Conservation (phyloP, 2,329 filamentous ascomycete genomes). For the Trichoderma sp. region DNA sequence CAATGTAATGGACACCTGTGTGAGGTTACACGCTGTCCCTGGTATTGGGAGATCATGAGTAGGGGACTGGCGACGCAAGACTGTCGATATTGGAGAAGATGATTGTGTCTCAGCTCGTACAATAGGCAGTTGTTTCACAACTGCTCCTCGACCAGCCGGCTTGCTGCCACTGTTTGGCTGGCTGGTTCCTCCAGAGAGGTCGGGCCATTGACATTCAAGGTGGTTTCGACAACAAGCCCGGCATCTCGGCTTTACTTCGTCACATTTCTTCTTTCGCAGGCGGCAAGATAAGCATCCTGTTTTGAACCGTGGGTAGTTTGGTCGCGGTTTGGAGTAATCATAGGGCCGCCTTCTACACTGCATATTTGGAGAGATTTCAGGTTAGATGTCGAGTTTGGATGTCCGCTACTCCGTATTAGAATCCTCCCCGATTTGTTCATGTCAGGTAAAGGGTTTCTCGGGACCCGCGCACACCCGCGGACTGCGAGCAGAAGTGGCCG, state of each 20-base stretch:
- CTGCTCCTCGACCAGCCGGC: not conserved
- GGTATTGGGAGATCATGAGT: not conserved
- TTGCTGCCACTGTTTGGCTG: not conserved
- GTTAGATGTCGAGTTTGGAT: not conserved
- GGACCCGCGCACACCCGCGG: too few species aligned
- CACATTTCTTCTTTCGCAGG: constrained; percentile 41
- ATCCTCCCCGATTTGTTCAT: not conserved
- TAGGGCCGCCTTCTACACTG: constrained; percentile 6
- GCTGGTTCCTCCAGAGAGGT: not conserved
- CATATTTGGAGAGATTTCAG: not conserved
- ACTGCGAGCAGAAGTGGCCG: not conserved
- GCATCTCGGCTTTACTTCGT: constrained; percentile 38
- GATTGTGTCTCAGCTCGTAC: not conserved
- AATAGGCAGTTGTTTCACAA: not conserved
- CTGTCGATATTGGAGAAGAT: not conserved
- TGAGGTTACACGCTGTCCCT: not conserved
- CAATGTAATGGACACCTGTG: not conserved
- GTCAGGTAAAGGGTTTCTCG: not conserved
- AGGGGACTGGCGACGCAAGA: not conserved
- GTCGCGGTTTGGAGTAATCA: constrained; percentile 21
- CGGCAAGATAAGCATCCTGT: constrained; percentile 41
- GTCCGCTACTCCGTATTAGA: not conserved
- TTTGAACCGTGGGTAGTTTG: not conserved
- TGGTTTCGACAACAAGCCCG: constrained; percentile 31
- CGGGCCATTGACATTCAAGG: constrained; percentile 25